phyloP scores from a whole-genome alignment of 1,284 basidiomycete genomes.

The Microbotryum violaceum region DNA sequence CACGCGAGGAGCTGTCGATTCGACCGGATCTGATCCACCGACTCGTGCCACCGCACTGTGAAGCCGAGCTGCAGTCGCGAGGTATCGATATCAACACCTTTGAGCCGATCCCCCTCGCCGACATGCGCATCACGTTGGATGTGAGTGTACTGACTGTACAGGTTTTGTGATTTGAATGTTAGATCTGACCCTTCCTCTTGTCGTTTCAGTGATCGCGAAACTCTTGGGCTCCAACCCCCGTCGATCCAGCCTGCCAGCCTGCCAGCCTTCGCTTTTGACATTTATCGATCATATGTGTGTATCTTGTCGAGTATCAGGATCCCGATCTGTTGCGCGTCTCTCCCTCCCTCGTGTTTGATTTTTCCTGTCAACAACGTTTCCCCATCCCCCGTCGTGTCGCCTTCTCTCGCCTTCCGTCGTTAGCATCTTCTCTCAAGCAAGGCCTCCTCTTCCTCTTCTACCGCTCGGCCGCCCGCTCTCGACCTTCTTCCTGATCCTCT shows the following conservation, averaged over 20 bases:
- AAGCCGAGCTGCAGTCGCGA: conserved; percentile 75
- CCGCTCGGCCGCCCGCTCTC: too few species aligned
- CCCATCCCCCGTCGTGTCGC: conserved; percentile 2
- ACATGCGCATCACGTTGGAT: conserved; percentile 40
- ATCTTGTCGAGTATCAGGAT: conserved; percentile 14
- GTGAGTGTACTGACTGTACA: conserved; percentile 11
- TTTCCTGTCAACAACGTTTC: conserved; percentile 11
- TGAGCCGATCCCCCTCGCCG: conserved; percentile 41
- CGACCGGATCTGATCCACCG: conserved; percentile 86
- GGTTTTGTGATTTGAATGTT: conserved; percentile 30
- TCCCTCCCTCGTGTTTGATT: conserved; percentile 17
- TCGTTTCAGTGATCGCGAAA: too few species aligned
- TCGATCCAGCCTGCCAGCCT: neutral
- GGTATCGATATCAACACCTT: conserved; percentile 70
- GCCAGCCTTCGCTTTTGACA: neutral
- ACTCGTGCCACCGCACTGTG: conserved; percentile 82
- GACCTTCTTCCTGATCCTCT: too few species aligned
- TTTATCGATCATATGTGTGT: neutral
- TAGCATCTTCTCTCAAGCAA: conserved; percentile 2
- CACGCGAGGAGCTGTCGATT: conserved; percentile 90
- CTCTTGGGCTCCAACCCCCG: neutral
- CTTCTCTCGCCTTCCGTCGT: conserved; percentile 6
- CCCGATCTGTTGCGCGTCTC: conserved; percentile 28
- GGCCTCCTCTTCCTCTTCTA: neutral
- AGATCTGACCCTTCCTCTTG: neutral